Percentiles rank a stretch among this genome's conserved stretches.
phyloP scores from a whole-genome alignment of 2,329 filamentous ascomycete species.

The Emydomyces testavorans region DNA sequence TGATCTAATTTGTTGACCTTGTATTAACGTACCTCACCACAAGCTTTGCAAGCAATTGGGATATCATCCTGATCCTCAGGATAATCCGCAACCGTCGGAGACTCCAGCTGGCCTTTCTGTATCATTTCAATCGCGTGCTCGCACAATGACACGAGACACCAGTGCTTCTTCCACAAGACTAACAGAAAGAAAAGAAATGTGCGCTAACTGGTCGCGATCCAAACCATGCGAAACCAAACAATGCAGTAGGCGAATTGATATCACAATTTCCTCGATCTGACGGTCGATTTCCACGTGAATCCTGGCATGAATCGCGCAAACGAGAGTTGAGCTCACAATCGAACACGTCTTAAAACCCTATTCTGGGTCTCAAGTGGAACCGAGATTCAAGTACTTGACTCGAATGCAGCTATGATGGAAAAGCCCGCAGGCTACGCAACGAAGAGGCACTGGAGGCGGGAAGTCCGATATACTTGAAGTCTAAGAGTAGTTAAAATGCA shows the following conservation, averaged over 20 bases:
- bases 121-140: constrained; percentile 7
- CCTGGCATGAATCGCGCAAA: background rate
- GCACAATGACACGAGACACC: background rate
- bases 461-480: background rate
- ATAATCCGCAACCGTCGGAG: constrained; percentile 27
- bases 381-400: background rate
- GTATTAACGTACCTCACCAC: constrained; percentile 59
- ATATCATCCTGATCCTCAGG: constrained; percentile 65
- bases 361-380: constrained; percentile 2
- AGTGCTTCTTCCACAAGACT: background rate
- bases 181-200: background rate
- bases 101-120: constrained; percentile 9
- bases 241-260: background rate
- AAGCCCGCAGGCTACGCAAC: background rate
- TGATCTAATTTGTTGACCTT: constrained; percentile 6
- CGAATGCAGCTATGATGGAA: no score
- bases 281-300: background rate
- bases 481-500: background rate
- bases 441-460: background rate
- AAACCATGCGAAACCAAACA: constrained; percentile 3
- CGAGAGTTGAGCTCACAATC: background rate
- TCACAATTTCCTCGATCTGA: background rate
- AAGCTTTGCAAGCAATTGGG: constrained; percentile 78
- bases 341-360: background rate
- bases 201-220: background rate